Evolutionary conservation across 202 grass and related monocot genomes (phyloP), one percentile per base, ranked within the genome.

Genomic region (Alloteropsis angusta): DNA sequence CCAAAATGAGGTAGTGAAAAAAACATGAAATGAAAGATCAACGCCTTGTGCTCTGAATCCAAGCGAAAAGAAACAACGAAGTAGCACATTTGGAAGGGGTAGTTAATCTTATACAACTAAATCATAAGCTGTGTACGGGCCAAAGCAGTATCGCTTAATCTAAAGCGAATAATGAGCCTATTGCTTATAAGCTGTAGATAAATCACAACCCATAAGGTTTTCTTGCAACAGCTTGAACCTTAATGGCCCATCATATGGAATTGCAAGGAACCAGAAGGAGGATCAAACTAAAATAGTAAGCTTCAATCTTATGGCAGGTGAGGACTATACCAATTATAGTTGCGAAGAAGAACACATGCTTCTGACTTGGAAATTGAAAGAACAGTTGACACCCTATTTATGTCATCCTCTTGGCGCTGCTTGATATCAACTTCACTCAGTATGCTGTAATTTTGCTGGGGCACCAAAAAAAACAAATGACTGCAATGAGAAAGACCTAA

Each of bases 361-460:
- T 89, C 88, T 48, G 79, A 89, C 80, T 83, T 96, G 9, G 74
- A 83, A 68, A 99, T 99, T 58, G 90, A 99, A 78, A 99, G 96
- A 75, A 99, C 96, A 80, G 92, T 96, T 25, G 92, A 91, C 52
- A 99, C 91, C 69, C 88, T 96, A 76, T 78, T 91, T 87, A 96
- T 99, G 48, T 99, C 92, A 77, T 91, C 96, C 55, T 86, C 85
- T 85, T 99, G 96, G 21, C 63, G 82, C 70, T 86, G 90, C 44
- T 85, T 88, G 85, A 96, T 99, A 86, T 87, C 90, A 78, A 47
- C 75, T 77, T 99, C 96, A 72, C 82, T 91, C 46, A 96, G 89
- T 77, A 94, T 74, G 63, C 86, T 89, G 80, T 99, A 99, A 75
- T 86, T 99, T 91, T 93, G 92, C 96, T 99, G 88, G 46, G 41